Evolutionary conservation across 305 asterid genomes (phyloP).

Genomic region (Striga hermonthica): DNA sequence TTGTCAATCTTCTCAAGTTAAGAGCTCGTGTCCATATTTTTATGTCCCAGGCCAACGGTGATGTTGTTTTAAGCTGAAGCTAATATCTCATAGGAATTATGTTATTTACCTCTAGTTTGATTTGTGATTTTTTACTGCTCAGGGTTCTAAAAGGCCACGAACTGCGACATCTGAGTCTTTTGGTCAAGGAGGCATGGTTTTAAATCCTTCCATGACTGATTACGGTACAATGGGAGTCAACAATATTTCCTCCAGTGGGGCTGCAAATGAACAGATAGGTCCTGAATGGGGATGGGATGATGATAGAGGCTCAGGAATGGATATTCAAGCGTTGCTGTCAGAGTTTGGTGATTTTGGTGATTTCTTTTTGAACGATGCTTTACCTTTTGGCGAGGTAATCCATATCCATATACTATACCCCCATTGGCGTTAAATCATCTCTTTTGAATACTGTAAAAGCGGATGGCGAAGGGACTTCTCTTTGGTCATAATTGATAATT

Average conservation of each 20-base stretch:
- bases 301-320: constrained; percentile 75
- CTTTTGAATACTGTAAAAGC: neutral
- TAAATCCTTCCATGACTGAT: constrained; percentile 69
- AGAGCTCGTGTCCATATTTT: constrained; percentile 19
- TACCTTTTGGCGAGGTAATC: constrained; percentile 95
- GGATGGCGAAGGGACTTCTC: neutral
- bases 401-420: constrained; percentile 26
- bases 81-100: constrained; percentile 16
- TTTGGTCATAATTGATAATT: constrained; percentile 4
- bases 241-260: constrained; percentile 53
- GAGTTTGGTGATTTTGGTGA: constrained; percentile 99
- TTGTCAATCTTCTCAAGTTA: neutral
- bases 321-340: constrained; percentile 82
- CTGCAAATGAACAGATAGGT: constrained; percentile 55
- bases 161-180: constrained; percentile 79
- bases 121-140: constrained; percentile 16
- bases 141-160: constrained; percentile 84
- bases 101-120: constrained; percentile 8
- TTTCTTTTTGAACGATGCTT: constrained; percentile 80
- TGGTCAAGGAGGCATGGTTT: constrained; percentile 72
- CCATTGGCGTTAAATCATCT: constrained; percentile 6
- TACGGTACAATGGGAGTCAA: constrained; percentile 70
- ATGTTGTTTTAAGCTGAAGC: constrained; percentile 3
- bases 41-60: neutral
- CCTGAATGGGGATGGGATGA: constrained; percentile 94